Conservation (phyloP, 2,329 filamentous ascomycete species). For the Fusarium abutilonis region DNA sequence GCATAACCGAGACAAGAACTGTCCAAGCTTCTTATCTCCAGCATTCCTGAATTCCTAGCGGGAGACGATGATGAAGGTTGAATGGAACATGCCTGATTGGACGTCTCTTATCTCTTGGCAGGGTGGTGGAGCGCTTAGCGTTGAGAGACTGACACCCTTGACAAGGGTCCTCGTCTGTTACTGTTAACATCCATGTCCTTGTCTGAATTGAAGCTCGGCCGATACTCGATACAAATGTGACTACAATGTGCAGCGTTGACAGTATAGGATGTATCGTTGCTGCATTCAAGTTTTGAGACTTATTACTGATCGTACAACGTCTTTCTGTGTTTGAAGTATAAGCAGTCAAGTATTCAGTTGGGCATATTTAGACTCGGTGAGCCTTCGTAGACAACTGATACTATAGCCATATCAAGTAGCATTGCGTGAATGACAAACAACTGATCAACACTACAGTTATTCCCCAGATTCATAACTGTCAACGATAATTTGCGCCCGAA, state of each 20-base stretch:
- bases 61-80: constrained; percentile 29
- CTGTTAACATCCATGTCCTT: constrained; percentile 22
- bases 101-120: constrained; percentile 46
- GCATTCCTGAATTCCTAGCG: constrained; percentile 22
- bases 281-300: not conserved
- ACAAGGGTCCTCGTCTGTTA: constrained; percentile 11
- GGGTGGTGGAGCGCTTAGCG: constrained; percentile 35
- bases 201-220: constrained; percentile 21
- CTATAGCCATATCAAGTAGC: not conserved
- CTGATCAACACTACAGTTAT: not conserved
- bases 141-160: constrained; percentile 22
- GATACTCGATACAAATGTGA: constrained; percentile 12
- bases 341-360: not conserved
- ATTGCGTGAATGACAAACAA: constrained; percentile 2
- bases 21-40: constrained; percentile 37
- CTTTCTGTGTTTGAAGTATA: not conserved
- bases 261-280: not conserved
- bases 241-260: not conserved
- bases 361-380: not conserved
- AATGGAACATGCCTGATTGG: constrained; percentile 43
- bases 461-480: constrained; percentile 31
- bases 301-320: not conserved
- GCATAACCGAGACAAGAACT: constrained; percentile 25
- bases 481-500: constrained; percentile 45
- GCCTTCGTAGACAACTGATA: not conserved